Evolutionary conservation across 108 stramenopile species (phyloP).

Genomic region (Discostella stelligeroides): DNA sequence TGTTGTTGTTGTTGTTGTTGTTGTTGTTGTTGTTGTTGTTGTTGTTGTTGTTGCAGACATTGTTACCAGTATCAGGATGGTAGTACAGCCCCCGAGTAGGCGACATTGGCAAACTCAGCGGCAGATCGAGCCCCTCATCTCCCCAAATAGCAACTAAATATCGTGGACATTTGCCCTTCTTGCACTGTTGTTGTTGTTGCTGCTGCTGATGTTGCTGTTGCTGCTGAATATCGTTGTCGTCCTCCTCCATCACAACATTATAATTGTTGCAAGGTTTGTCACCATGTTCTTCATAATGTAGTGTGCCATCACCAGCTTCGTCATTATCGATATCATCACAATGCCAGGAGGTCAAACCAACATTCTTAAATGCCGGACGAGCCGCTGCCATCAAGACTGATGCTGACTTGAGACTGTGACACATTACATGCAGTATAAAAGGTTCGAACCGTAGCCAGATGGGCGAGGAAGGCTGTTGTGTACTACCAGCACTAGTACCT

Average conservation of each 20-base stretch:
- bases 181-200: conserved; percentile 31
- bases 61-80: conserved; percentile 16
- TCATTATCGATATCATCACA: conserved; percentile 4
- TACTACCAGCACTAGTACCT: not conserved
- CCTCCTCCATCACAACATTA: not conserved
- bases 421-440: conserved; percentile 89
- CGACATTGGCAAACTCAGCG: conserved; percentile 49
- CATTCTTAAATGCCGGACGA: conserved; percentile 87
- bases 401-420: conserved; percentile 72
- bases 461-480: conserved; percentile 10
- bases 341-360: conserved; percentile 83
- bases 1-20: no score
- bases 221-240: not conserved
- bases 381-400: conserved; percentile 74
- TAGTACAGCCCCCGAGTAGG: conserved; percentile 39
- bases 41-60: no score
- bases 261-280: not conserved
- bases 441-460: conserved; percentile 88
- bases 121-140: conserved; percentile 92
- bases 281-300: not conserved
- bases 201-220: not conserved
- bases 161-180: conserved; percentile 54
- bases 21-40: no score
- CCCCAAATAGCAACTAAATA: conserved; percentile 88
- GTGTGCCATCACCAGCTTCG: conserved; percentile 1